phyloP scores from a whole-genome alignment of 805 yeast genomes.

The Tetrapisispora taiwanensis region DNA sequence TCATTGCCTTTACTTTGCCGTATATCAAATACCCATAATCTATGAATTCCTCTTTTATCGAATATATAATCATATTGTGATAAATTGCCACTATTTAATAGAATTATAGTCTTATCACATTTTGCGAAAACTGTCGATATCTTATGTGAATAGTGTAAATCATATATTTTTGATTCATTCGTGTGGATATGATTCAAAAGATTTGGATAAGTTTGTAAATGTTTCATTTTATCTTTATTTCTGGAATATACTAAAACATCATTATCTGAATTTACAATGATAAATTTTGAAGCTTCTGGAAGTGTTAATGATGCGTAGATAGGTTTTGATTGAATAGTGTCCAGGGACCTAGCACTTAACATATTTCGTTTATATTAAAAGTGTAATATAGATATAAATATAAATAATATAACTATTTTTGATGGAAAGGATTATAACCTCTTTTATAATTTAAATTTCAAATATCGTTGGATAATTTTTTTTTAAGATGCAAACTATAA shows the following conservation, averaged over 20 bases:
- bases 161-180: conserved; percentile 12
- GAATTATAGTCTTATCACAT: conserved; percentile 16
- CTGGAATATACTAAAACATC: conserved; percentile 23
- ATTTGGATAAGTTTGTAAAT: conserved; percentile 22
- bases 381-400: too few species aligned
- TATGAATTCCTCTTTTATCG: conserved; percentile 23
- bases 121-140: conserved; percentile 23
- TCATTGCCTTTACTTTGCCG: conserved; percentile 2
- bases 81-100: conserved; percentile 24
- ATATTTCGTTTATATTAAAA: conserved; percentile 4
- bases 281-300: conserved; percentile 18
- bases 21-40: conserved; percentile 19
- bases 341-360: conserved; percentile 17
- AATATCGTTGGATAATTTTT: too few species aligned
- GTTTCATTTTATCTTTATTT: conserved; percentile 14
- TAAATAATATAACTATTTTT: too few species aligned
- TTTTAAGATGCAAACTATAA: too few species aligned
- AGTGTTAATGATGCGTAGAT: conserved; percentile 19
- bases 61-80: conserved; percentile 25
- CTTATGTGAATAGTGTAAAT: conserved; percentile 16
- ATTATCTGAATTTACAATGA: conserved; percentile 21
- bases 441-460: too few species aligned
- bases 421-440: too few species aligned
- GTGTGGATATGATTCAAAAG: conserved; percentile 16
- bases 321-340: conserved; percentile 13